Conservation (phyloP, 2,329 filamentous ascomycete genomes). For the Scedosporium dehoogii region DNA sequence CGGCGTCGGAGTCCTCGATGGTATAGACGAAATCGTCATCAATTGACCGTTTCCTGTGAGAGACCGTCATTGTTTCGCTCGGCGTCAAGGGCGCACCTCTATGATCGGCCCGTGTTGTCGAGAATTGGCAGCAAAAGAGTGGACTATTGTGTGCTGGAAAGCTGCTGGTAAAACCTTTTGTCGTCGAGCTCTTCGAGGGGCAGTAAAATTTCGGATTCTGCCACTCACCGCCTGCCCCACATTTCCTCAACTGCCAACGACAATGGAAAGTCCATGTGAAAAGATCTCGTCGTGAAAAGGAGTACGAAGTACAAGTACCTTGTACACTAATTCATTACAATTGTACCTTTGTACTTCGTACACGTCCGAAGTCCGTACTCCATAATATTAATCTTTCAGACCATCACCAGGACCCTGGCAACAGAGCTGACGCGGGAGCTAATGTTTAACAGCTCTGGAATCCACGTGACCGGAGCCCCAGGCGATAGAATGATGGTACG, state of each 20-base stretch:
- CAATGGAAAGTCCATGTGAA: too few relatives aligned
- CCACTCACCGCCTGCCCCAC: background rate
- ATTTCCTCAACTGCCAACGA: too few relatives aligned
- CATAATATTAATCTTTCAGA: background rate
- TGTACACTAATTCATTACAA: background rate
- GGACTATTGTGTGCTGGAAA: background rate
- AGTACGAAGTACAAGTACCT: background rate
- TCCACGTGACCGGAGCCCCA: background rate
- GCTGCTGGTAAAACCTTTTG: background rate
- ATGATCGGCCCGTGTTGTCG: background rate
- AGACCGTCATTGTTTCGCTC: constrained; percentile 31
- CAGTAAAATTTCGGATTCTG: constrained; percentile 6
- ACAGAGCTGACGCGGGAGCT: too few relatives aligned
- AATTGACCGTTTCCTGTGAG: constrained; percentile 37
- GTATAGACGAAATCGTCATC: constrained; percentile 51
- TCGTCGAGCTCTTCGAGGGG: background rate
- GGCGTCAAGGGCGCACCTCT: background rate
- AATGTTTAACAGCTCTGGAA: too few relatives aligned
- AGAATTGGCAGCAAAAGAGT: background rate
- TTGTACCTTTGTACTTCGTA: background rate
- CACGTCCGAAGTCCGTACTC: too few relatives aligned
- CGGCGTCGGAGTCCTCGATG: constrained; percentile 47
- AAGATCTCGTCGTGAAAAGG: too few relatives aligned
- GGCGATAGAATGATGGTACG: background rate
- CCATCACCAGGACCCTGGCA: too few relatives aligned